Percentiles rank a stretch among this genome's conserved stretches.
Evolutionary conservation across 805 yeast genomes (phyloP).

Genomic region (Teunomyces kruisii): DNA sequence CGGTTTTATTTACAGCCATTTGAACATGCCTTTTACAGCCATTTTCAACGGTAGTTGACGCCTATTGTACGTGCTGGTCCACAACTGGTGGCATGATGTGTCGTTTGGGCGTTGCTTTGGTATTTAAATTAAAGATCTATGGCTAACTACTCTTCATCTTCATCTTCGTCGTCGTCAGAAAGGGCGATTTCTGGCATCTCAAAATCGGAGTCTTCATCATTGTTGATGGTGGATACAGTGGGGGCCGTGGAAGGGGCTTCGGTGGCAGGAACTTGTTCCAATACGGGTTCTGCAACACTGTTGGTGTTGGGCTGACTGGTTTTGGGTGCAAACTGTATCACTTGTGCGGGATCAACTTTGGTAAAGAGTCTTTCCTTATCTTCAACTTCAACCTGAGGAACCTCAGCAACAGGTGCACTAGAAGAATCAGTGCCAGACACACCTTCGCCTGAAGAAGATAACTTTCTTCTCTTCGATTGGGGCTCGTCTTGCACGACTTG

Average conservation of each 20-base stretch:
- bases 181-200: conserved; percentile 51
- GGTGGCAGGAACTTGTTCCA: conserved; percentile 7
- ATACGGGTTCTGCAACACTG: conserved; percentile 2
- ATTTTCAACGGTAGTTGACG: no score
- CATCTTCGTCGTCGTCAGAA: conserved; percentile 35
- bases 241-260: conserved; percentile 8
- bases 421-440: background rate
- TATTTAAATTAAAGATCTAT: no score
- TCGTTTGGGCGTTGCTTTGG: background rate
- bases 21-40: background rate
- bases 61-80: no score
- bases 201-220: conserved; percentile 43
- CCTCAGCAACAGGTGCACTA: background rate
- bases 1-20: background rate
- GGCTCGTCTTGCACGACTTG: background rate
- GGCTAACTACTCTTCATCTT: conserved; percentile 31
- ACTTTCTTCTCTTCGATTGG: conserved; percentile 5
- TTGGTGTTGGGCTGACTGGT: background rate
- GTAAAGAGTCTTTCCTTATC: conserved; percentile 1
- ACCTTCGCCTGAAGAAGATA: background rate
- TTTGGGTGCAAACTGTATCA: conserved; percentile 12
- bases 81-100: background rate
- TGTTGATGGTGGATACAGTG: conserved; percentile 7
- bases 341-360: conserved; percentile 3
- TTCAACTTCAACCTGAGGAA: background rate